phyloP scores from a whole-genome alignment of 2,329 filamentous ascomycete species.

The Alternaria solani region DNA sequence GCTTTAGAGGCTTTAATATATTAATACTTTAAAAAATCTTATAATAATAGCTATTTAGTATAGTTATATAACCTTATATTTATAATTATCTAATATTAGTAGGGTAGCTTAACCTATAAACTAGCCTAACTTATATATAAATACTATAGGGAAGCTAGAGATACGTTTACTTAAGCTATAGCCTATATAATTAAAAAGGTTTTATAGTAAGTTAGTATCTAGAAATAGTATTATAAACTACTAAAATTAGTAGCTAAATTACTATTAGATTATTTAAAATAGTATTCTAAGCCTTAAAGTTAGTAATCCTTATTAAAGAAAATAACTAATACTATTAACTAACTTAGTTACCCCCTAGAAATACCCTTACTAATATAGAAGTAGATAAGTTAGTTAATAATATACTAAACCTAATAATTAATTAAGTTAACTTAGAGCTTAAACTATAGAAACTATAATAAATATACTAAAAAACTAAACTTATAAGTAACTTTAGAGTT shows the following conservation, averaged over 20 bases:
- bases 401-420: neutral
- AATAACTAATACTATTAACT: too few species aligned
- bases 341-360: neutral
- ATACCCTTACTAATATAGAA: neutral
- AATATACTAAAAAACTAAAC: neutral
- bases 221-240: conserved; percentile 21
- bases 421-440: neutral
- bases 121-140: too few species aligned
- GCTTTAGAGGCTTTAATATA: too few species aligned
- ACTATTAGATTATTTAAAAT: conserved; percentile 27
- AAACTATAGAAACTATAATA: neutral
- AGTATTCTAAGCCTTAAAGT: neutral
- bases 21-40: too few species aligned
- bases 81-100: too few species aligned
- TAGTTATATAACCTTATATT: too few species aligned
- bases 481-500: neutral
- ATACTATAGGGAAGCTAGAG: conserved; percentile 24
- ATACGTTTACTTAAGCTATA: conserved; percentile 12
- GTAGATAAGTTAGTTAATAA: neutral
- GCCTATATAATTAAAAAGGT: conserved; percentile 20
- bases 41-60: too few species aligned
- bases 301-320: too few species aligned
- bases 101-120: too few species aligned
- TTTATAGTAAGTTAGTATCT: conserved; percentile 28
- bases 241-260: conserved; percentile 22